Evolutionary conservation across 495 filamentous ascomycete genomes (phyloP), one percentile per base, ranked within the genome.

Genomic region (Ascodesmis nigricans): DNA sequence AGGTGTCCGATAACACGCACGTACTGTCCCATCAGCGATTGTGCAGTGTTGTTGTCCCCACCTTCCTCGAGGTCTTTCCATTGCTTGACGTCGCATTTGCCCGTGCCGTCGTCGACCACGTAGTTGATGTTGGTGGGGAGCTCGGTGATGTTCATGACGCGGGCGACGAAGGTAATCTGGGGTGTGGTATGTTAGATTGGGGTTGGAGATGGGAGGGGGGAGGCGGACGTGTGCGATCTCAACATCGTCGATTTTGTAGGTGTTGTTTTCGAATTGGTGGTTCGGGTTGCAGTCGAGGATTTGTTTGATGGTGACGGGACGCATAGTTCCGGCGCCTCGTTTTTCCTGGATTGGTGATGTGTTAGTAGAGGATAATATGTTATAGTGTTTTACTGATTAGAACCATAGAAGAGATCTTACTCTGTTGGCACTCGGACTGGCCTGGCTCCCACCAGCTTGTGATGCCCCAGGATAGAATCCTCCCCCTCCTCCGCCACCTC

Each of bases 271-370:
- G 62, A 78, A 79, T 17, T 68, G 66, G 30, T 71, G 69, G 38
- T 75, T 76, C 4, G 75, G 67, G 55, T 76, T 72, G 33, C 77
- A 74, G 53, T 92, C 79, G 46, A 80, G 58, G 27, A 92, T 63
- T 58, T 97, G 87, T 53, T 91, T 91, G 52, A 93, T 78, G 26
- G 87, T 97, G 25, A 92, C 75, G 0, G 87, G 82, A 28, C 84
- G 73, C 39, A 97, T 66, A 31, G 76, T 82, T 27, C 82, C 67
- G 50, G 71, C 65, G 39, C 47, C 55, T 41, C 72, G 67, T 33
- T 48, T 45, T 66, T 58, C 63, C 59, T 49, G 44, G n/a, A n/a
- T n/a, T 43, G 36, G 53, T 61, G 36, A 40, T 39, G 48, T 58
- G n/a, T n/a, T n/a, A n/a, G n/a, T n/a, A n/a, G 36, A 11, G 38